Base-by-base conservation (phyloP, 2,329 filamentous ascomycete species). In the Colletotrichum chrysophilum region DNA sequence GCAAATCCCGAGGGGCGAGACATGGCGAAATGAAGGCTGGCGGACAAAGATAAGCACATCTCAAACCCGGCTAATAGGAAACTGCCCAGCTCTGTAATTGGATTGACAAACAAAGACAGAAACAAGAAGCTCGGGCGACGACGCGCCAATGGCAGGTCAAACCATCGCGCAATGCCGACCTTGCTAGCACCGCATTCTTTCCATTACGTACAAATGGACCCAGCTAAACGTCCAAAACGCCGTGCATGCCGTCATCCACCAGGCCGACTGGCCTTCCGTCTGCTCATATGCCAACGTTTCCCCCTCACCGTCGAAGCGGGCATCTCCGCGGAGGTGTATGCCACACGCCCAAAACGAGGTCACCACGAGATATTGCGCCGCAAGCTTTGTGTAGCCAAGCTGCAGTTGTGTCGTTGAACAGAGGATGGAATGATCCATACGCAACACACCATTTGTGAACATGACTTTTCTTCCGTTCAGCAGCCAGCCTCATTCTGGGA, bases 191-290 rank as follows among this genome's bases (percentile, higher is more conserved):
- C 66, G 71, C 71, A 75, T 75, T 75, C 70, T 76, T 76, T 52
- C 43, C 60, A 77, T 77, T 77, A 77, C 76, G 76, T 77, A 77
- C 76, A 77, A 77, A 76, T 61, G 60, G 67, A 76, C 60, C 68
- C 67, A 65, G 58, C 26, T 24, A 32, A 58, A 48, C 58, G 43
- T 70, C 65, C n/a, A 69, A 38, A 66, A 43, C 16, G 60, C 38
- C 66, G 34, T 55, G 64, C 60, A 77, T 77, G 73, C 69, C 76
- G 76, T 74, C 73, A 72, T 66, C 65, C 36, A 76, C 36, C 74
- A 55, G 58, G 38, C 60, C 34, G 36, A 58, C 66, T 74, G 64
- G 65, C 48, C 34, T 73, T 16, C 65, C 16, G 58, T 69, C 74
- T 73, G 64, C 65, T 74, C 64, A 69, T 76, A 69, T 69, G 74